Conservation (phyloP, 345 rosid genomes). For the Ricinus communis region DNA sequence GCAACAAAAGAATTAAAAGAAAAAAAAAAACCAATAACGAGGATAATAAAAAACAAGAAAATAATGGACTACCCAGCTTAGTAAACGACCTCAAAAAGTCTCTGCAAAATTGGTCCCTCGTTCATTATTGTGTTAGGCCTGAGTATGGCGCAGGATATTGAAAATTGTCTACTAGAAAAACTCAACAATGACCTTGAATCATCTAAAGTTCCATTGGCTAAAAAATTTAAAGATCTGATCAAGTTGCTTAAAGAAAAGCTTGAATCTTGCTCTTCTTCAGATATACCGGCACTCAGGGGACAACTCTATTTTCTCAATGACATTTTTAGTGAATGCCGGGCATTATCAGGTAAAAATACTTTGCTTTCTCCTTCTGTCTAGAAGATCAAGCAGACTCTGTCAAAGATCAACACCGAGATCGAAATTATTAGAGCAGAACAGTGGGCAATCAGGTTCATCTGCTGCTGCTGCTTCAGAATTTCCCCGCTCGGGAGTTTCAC, state of each 20-base stretch:
- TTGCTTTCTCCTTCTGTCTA: neutral
- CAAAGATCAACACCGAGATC: neutral
- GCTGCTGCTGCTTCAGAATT: too few species aligned
- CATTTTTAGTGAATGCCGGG: neutral
- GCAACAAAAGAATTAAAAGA: too few species aligned
- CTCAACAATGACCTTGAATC: neutral
- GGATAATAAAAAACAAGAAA: too few species aligned
- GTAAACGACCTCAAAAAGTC: too few species aligned
- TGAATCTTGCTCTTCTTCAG: neutral
- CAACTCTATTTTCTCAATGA: neutral
- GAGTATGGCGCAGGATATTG: neutral
- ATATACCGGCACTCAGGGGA: neutral
- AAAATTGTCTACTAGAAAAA: neutral
- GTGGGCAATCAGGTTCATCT: neutral
- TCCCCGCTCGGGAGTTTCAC: neutral
- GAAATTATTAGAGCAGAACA: neutral
- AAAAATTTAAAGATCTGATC: neutral
- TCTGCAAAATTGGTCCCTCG: neutral
- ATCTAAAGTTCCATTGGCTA: neutral
- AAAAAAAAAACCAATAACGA: too few species aligned
- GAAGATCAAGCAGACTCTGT: neutral
- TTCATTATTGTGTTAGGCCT: too few species aligned
- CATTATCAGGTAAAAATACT: conserved; percentile 2
- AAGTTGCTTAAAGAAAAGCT: neutral
- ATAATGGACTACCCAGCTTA: too few species aligned